phyloP scores from a whole-genome alignment of 495 filamentous ascomycete genomes.

The Penicillium arizonense region DNA sequence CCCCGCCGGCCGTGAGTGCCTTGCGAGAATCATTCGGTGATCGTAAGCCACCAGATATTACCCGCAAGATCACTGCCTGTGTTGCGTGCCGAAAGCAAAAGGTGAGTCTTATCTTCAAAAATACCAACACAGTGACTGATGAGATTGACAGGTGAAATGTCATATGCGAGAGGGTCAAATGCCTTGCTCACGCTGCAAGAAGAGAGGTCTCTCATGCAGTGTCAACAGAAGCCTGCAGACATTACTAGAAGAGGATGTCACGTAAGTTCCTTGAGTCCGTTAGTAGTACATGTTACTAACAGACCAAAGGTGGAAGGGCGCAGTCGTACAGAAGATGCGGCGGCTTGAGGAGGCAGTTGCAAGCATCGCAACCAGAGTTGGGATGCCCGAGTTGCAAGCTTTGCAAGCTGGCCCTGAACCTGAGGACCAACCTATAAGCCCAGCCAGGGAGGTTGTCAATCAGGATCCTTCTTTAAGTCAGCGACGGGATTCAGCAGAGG shows the following conservation, averaged over 20 bases:
- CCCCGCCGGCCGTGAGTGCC: conserved; percentile 21
- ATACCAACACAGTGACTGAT: not conserved
- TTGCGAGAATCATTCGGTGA: conserved; percentile 35
- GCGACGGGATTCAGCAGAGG: not conserved
- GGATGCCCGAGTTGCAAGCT: conserved; percentile 20
- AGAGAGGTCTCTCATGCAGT: conserved; percentile 28
- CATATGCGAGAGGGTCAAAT: conserved; percentile 37
- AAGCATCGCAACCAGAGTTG: conserved; percentile 20
- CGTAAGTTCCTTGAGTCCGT: conserved; percentile 14
- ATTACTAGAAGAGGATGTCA: conserved; percentile 33
- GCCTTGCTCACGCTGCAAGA: conserved; percentile 30
- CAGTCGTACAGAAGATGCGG: conserved; percentile 21
- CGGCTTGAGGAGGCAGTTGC: conserved; percentile 25
- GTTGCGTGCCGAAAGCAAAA: conserved; percentile 42
- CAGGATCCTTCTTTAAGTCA: not conserved
- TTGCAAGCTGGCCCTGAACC: not conserved
- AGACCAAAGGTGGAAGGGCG: conserved; percentile 29
- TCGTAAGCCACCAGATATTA: conserved; percentile 35
- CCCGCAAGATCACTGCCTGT: conserved; percentile 39
- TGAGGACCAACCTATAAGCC: conserved; percentile 7
- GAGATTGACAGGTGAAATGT: conserved; percentile 37
- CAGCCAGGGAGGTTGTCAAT: not conserved
- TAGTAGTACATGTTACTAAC: not conserved
- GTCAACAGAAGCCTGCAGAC: conserved; percentile 38
- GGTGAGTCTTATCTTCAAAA: conserved; percentile 9